Base-by-base conservation (phyloP, 176 grass and related monocot species). In the Musa schizocarpa region DNA sequence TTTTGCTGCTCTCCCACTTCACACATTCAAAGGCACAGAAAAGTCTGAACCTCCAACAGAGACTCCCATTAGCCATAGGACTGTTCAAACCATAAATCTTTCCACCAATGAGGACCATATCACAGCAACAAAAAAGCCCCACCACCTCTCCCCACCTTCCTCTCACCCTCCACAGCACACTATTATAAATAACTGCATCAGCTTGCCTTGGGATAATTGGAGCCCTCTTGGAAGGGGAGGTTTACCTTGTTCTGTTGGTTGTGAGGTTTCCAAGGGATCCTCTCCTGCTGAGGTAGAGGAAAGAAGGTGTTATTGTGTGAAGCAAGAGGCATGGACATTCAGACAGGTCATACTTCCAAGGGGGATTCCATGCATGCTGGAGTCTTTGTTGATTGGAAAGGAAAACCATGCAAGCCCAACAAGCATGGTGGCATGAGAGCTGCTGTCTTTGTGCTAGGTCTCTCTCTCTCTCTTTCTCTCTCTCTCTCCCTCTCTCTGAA, bases 381-480 rank as follows among this genome's bases (percentile, higher is more conserved):
- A 63, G 77, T 79, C 53, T 73, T 64, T 82, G 79, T 96, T 26
- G 89, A 96, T 65, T 92, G 92, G 92, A 86, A 85, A 63, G 89
- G 92, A 54, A 90, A 84, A 57, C 82, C 87, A 11, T 92, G 92
- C 89, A 74, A 72, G 58, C 65, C 85, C 1, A 49, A 21, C 63
- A 82, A 88, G 16, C 89, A 90, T 76, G 92, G 92, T 24, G 87
- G 83, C 82, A 96, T 90, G 89, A 88, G 85, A 78, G 85, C 92
- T 86, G 87, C 92, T 65, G 82, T 84, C 73, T 96, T 96, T 86
- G 89, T 96, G 55, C 83, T 96, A 80, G 92, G 92, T 92, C 51
- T 51, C 13, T 55, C 50, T 43, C 62, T 27, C 54, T 80, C 65
- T 72, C 65, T 80, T 26, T 71, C 12, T 7, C 77, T 80, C 25